Evolutionary conservation across 1,284 basidiomycete species (phyloP).

Genomic region (Ceratobasidium sp.): DNA sequence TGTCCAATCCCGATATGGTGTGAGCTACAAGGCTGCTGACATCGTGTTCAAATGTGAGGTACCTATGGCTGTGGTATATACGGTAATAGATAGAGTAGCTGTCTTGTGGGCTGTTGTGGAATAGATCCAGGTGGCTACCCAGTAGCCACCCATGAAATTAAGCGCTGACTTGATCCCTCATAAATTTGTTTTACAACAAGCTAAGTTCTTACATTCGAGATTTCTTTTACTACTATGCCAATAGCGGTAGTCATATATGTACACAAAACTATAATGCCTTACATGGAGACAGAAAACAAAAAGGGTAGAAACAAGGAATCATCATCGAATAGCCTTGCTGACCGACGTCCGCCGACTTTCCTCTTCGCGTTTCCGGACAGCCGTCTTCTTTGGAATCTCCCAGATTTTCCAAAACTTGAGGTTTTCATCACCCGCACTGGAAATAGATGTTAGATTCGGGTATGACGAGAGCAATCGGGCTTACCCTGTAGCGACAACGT

Average conservation of each 20-base stretch:
- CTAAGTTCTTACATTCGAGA: too few relatives aligned
- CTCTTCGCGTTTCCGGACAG: constrained; percentile 37
- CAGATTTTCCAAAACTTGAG: constrained; percentile 85
- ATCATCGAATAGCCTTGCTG: constrained; percentile 44
- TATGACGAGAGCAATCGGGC: not conserved
- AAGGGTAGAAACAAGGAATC: not conserved
- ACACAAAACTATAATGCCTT: not conserved
- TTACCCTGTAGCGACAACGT: constrained; percentile 79
- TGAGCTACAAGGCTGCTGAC: too few relatives aligned
- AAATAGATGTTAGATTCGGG: not conserved
- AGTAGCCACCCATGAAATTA: too few relatives aligned
- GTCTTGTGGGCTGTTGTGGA: too few relatives aligned
- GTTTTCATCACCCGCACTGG: constrained; percentile 91
- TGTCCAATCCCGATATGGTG: too few relatives aligned
- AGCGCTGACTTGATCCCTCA: too few relatives aligned
- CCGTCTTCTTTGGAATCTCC: constrained; percentile 53
- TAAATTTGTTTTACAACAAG: too few relatives aligned
- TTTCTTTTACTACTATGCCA: not conserved
- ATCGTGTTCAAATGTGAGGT: too few relatives aligned
- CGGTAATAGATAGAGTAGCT: too few relatives aligned
- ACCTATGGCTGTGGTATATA: too few relatives aligned
- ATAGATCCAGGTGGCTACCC: too few relatives aligned
- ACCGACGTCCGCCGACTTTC: constrained; percentile 41
- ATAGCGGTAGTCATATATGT: constrained; percentile 7
- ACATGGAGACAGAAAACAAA: constrained; percentile 4